These are phyloP conservation scores for Pseudozyma hubeiensis DNA, from an alignment of 1,284 basidiomycete species.

Conservation along the genomic window DNA sequence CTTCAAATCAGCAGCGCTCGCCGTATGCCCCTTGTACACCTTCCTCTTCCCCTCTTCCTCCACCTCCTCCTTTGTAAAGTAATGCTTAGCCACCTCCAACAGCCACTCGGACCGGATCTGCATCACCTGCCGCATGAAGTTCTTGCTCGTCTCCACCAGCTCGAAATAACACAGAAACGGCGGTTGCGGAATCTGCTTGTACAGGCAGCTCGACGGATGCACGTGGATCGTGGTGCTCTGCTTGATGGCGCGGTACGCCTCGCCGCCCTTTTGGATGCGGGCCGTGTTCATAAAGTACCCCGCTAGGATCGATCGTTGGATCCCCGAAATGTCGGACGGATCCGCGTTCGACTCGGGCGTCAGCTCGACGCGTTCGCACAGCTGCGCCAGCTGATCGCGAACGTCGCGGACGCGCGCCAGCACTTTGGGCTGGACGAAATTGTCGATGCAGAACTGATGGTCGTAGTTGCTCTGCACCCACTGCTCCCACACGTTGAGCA, in stretches of 20 bases:
- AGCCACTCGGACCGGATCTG: slow-evolving; percentile 95
- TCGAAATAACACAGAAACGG: slow-evolving; percentile 91
- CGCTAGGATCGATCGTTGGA: slow-evolving; percentile 93
- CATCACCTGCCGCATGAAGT: slow-evolving; percentile 86
- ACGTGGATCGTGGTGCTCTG: slow-evolving; percentile 90
- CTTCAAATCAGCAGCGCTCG: slow-evolving; percentile 18
- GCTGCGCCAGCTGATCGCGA: slow-evolving; percentile 87
- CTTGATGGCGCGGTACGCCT: slow-evolving; percentile 85
- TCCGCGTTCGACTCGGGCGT: slow-evolving; percentile 88
- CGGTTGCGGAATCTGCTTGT: slow-evolving; percentile 93
- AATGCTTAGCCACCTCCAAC: slow-evolving; percentile 75
- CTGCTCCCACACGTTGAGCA: slow-evolving; percentile 97
- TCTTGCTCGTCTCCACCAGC: slow-evolving; percentile 75
- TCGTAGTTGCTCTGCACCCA: slow-evolving; percentile 98
- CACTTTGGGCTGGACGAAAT: slow-evolving; percentile 97
- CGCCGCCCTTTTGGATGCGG: slow-evolving; percentile 61
- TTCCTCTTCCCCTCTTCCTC: slow-evolving; percentile 25
- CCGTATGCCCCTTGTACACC: slow-evolving; percentile 34
- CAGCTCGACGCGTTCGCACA: slow-evolving; percentile 97
- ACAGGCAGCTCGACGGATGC: slow-evolving; percentile 92
- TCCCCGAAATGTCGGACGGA: slow-evolving; percentile 86
- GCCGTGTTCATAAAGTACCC: slow-evolving; percentile 95
- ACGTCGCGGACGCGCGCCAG: slow-evolving; percentile 94
- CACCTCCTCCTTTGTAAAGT: slow-evolving; percentile 57
- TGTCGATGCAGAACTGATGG: slow-evolving; percentile 71